Conservation (phyloP, 2,329 filamentous ascomycete species). For the Neonectria punicea region DNA sequence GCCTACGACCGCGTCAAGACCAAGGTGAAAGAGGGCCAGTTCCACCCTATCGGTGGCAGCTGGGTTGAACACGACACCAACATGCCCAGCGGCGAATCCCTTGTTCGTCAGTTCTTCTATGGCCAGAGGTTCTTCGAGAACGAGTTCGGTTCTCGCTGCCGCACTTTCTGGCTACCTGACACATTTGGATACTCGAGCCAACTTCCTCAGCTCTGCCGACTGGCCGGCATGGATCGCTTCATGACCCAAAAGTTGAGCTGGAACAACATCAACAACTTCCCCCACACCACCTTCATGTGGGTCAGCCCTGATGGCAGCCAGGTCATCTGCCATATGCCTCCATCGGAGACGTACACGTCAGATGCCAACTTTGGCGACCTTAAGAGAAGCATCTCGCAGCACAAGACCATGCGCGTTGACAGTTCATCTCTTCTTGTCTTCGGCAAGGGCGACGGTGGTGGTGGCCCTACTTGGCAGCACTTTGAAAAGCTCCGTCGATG, state of each 20-base stretch:
- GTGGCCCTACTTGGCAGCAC: slow-evolving; percentile 92
- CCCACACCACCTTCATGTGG: slow-evolving; percentile 99
- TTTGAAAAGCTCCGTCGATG: slow-evolving; percentile 94
- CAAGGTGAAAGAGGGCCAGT: slow-evolving; percentile 89
- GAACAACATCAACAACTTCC: slow-evolving; percentile 99
- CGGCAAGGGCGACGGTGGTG: slow-evolving; percentile 95
- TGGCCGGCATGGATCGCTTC: slow-evolving; percentile 96
- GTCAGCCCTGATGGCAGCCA: slow-evolving; percentile 95
- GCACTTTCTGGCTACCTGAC: slow-evolving; percentile 97
- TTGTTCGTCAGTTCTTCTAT: slow-evolving; percentile 94
- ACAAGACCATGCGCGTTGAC: slow-evolving; percentile 96
- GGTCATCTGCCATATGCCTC: slow-evolving; percentile 97
- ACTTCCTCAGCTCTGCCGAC: slow-evolving; percentile 89
- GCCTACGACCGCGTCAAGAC: slow-evolving; percentile 90
- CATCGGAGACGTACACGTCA: slow-evolving; percentile 94
- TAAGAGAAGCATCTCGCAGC: slow-evolving; percentile 86
- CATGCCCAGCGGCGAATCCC: slow-evolving; percentile 92
- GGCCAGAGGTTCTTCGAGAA: slow-evolving; percentile 95
- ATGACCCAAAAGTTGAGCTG: slow-evolving; percentile 98
- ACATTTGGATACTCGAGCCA: slow-evolving; percentile 98
- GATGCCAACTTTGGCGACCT: slow-evolving; percentile 96
- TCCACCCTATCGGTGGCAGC: slow-evolving; percentile 95
- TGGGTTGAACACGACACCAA: slow-evolving; percentile 99
- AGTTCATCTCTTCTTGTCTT: slow-evolving; percentile 91
- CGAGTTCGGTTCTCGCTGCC: slow-evolving; percentile 87